These are phyloP conservation scores for Eucalyptus tenuipes DNA, from an alignment of 345 rosid genomes.

Conservation along the genomic window DNA sequence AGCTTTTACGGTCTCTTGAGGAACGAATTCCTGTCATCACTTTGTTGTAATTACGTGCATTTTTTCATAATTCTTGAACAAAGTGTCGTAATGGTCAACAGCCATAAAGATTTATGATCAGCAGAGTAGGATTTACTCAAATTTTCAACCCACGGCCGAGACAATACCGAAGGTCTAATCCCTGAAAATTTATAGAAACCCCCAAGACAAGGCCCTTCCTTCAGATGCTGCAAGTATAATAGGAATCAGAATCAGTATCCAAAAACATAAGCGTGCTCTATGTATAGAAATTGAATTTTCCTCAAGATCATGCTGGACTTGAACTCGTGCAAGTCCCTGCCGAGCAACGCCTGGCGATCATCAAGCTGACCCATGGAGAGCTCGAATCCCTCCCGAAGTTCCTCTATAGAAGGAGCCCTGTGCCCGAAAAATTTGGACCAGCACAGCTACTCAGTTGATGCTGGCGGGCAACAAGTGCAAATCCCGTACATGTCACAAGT, in stretches of 20 bases:
- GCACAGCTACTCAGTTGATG: slow-evolving; percentile 40
- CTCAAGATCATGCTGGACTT: slow-evolving; percentile 57
- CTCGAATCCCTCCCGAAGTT: slow-evolving; percentile 57
- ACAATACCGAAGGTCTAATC: not conserved
- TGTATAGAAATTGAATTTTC: not conserved
- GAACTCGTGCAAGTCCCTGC: slow-evolving; percentile 50
- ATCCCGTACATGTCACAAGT: slow-evolving; percentile 40
- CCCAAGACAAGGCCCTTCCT: not conserved
- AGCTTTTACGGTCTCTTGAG: not conserved
- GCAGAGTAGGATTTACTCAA: not conserved
- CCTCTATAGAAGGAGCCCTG: slow-evolving; percentile 50
- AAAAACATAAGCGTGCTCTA: not conserved
- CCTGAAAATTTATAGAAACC: not conserved
- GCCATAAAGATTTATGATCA: not conserved
- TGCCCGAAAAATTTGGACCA: slow-evolving; percentile 41
- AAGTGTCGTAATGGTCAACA: not conserved
- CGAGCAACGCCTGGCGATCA: slow-evolving; percentile 28
- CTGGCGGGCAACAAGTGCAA: slow-evolving; percentile 63
- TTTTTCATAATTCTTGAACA: not conserved
- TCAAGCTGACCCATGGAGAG: slow-evolving; percentile 47
- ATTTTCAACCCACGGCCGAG: not conserved
- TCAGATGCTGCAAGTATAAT: not conserved
- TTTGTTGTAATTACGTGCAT: not conserved
- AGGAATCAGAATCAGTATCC: not conserved
- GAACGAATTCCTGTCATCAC: not conserved